A percentile compares a stretch with the other conserved stretches of the same genome.
Conservation (phyloP, 1,284 basidiomycete species). For the Macrocybe sp. region DNA sequence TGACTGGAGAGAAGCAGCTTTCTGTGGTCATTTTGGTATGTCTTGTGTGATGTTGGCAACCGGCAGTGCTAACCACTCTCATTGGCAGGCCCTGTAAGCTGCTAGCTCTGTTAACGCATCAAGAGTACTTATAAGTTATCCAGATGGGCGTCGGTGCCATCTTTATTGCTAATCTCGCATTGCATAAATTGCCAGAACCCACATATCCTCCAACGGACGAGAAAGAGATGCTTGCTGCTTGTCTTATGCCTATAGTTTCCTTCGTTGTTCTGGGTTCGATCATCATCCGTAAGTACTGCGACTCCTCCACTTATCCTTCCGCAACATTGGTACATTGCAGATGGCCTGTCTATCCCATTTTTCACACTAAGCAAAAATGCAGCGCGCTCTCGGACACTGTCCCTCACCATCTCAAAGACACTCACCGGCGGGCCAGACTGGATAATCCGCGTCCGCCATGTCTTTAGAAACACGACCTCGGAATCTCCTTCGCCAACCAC, state of each 20-base stretch:
- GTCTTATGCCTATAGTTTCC: slow-evolving; percentile 75
- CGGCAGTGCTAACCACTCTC: not conserved
- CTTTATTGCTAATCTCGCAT: slow-evolving; percentile 79
- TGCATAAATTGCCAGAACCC: slow-evolving; percentile 61
- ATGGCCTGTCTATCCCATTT: slow-evolving; percentile 87
- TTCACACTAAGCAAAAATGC: slow-evolving; percentile 63
- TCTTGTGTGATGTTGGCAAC: slow-evolving; percentile 3
- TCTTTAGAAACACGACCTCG: slow-evolving; percentile 4
- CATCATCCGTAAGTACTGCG: slow-evolving; percentile 57
- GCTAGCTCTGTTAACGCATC: not conserved
- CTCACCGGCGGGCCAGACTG: slow-evolving; percentile 39
- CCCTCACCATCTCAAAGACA: slow-evolving; percentile 29
- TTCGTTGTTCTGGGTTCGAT: slow-evolving; percentile 86
- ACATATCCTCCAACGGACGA: slow-evolving; percentile 55
- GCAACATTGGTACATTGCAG: slow-evolving; percentile 27
- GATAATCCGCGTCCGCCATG: slow-evolving; percentile 35
- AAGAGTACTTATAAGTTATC: not conserved
- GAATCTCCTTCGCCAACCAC: not conserved
- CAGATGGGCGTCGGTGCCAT: slow-evolving; percentile 82
- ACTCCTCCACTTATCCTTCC: not conserved
- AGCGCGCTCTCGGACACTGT: slow-evolving; percentile 50
- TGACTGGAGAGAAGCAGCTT: slow-evolving; percentile 76
- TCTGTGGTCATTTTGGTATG: slow-evolving; percentile 85
- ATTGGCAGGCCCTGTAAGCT: slow-evolving; percentile 49
- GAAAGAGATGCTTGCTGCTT: slow-evolving; percentile 64